Conservation (phyloP, 495 filamentous ascomycete species). For the Aspergillus avenaceus region DNA sequence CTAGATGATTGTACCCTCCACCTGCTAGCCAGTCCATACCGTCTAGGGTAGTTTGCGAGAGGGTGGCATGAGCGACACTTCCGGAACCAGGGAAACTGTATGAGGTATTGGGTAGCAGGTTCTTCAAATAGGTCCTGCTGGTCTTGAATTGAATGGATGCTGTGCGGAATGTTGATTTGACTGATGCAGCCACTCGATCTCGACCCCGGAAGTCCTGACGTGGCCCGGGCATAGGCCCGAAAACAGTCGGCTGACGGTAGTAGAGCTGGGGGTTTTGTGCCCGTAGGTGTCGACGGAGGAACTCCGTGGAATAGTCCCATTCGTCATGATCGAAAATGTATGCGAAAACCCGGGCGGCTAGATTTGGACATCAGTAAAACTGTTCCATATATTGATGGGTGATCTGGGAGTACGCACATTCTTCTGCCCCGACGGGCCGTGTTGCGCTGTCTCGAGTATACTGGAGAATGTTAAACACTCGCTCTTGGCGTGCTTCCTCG, state of each 20-base stretch:
- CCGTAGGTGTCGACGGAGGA: slow-evolving; percentile 45
- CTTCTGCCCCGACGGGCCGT: slow-evolving; percentile 8
- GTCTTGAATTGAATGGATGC: slow-evolving; percentile 55
- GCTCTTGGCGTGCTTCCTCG: slow-evolving; percentile 48
- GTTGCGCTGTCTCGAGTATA: slow-evolving; percentile 37
- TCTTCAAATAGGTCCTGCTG: slow-evolving; percentile 53
- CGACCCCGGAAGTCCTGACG: slow-evolving; percentile 36
- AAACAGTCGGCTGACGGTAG: slow-evolving; percentile 51
- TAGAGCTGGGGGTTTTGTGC: slow-evolving; percentile 36
- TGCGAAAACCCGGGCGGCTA: slow-evolving; percentile 45
- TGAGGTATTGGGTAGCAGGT: slow-evolving; percentile 42
- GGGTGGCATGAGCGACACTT: slow-evolving; percentile 48
- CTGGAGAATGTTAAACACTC: slow-evolving; percentile 53
- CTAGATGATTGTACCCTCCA: slow-evolving; percentile 50
- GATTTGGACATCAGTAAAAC: not conserved
- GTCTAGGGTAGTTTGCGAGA: slow-evolving; percentile 43
- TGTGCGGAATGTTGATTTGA: slow-evolving; percentile 43
- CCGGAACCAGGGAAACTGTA: slow-evolving; percentile 44
- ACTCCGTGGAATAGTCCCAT: slow-evolving; percentile 47
- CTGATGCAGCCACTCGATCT: slow-evolving; percentile 16
- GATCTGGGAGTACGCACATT: slow-evolving; percentile 10
- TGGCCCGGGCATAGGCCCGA: slow-evolving; percentile 54
- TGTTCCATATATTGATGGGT: not conserved
- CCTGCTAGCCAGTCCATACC: slow-evolving; percentile 55
- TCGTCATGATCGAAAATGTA: slow-evolving; percentile 61